Conservation (phyloP, 805 yeast genomes). For the Suhomyces prunicola region DNA sequence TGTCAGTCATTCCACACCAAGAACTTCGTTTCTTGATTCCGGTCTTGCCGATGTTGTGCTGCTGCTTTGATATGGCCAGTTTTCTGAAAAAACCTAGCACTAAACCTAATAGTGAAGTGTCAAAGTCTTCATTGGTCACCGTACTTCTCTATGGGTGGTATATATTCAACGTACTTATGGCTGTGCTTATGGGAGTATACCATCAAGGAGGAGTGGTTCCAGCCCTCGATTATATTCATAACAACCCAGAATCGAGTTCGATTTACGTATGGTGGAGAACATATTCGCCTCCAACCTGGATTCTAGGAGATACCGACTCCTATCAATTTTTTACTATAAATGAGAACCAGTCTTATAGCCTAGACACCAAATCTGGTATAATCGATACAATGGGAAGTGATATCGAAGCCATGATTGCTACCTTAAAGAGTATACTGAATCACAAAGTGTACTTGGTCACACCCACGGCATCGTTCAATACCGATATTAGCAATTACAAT, state of each 20-base stretch:
- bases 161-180: slow-evolving; percentile 57
- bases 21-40: slow-evolving; percentile 89
- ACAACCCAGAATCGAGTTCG: slow-evolving; percentile 10
- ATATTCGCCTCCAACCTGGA: slow-evolving; percentile 90
- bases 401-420: slow-evolving; percentile 16
- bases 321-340: slow-evolving; percentile 14
- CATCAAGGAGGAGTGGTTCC: slow-evolving; percentile 93
- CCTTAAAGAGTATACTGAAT: slow-evolving; percentile 12
- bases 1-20: slow-evolving; percentile 86
- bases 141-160: slow-evolving; percentile 49
- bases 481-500: slow-evolving; percentile 10
- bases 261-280: slow-evolving; percentile 88
- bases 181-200: slow-evolving; percentile 67
- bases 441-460: slow-evolving; percentile 29
- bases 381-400: slow-evolving; percentile 53
- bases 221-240: slow-evolving; percentile 45
- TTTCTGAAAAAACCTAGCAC: slow-evolving; percentile 2
- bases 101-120: background rate
- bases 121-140: slow-evolving; percentile 12
- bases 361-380: slow-evolving; percentile 13
- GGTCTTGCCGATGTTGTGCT: slow-evolving; percentile 63
- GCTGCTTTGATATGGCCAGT: slow-evolving; percentile 49
- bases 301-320: slow-evolving; percentile 36
- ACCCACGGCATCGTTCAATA: slow-evolving; percentile 36
- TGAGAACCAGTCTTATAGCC: slow-evolving; percentile 8